Evolutionary conservation across 2,329 filamentous ascomycete species (phyloP), one percentile per base, ranked within the genome.

Genomic region (Aspergillus neoniger): DNA sequence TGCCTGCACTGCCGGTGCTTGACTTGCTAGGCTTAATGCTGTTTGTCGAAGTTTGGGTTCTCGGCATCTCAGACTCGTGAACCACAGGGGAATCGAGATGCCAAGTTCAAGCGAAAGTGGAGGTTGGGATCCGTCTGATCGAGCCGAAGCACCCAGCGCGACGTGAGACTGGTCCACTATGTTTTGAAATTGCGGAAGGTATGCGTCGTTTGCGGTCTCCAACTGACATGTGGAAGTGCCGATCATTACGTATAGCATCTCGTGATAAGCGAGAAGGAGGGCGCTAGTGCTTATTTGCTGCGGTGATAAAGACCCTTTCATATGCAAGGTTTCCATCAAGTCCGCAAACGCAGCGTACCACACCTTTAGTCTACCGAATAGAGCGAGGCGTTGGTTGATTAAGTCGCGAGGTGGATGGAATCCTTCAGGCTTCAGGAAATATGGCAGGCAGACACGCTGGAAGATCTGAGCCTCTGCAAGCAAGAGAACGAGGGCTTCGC

Each of bases 51-150:
- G 63, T 4, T 14, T 48, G 1, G 72, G 73, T n/a, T 76, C 68
- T 8, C 74, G 71, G 48, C 74, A 77, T 50, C 69, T 66, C 1
- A 74, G 61, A 25, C 66, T 67, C 1, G 70, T 72, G 25, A 75
- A 71, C 64, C 67, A 77, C 2, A 76, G 65, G 2, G 72, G 72
- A 9, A 70, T 44, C 1, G 65, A 70, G 15, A 74, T 56, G 14
- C 65, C 65, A 6, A 74, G 55, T 23, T 75, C 73, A 55, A 74
- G 74, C 5, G 71, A 74, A 28, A 72, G 75, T 6, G 69, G 70
- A 5, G 69, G 63, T 39, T 69, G 67, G 1, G 65, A 67, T 10
- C 72, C 68, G 28, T 74, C 69, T 2, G 58, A 21, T 48, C 64
- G 62, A 0, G 52, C 50, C 3, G 65, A 68, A 2, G 58, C 60